phyloP scores from a whole-genome alignment of 768 basidiomycete species.

The Termitomyces sp. region DNA sequence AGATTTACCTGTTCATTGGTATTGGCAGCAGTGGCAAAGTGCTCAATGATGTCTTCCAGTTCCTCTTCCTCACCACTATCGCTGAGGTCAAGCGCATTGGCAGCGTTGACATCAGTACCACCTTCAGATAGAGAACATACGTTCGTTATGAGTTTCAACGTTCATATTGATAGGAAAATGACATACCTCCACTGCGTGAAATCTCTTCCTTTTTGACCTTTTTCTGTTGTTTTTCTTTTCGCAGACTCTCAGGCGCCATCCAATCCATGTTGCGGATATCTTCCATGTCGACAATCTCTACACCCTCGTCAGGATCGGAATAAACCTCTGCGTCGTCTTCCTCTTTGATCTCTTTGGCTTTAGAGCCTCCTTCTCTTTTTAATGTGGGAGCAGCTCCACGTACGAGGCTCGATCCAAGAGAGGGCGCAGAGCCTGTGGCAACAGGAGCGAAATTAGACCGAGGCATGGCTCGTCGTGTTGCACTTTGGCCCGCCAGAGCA shows the following conservation, averaged over 20 bases:
- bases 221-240: conserved; percentile 40
- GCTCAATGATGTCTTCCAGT: conserved; percentile 71
- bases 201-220: conserved; percentile 47
- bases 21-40: conserved; percentile 48
- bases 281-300: conserved; percentile 84
- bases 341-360: conserved; percentile 26
- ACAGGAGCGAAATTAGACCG: conserved; percentile 57
- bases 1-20: conserved; percentile 35
- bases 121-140: not conserved
- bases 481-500: conserved; percentile 53
- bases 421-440: conserved; percentile 32
- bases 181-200: conserved; percentile 25
- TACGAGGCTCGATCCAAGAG: conserved; percentile 48
- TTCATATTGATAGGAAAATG: not conserved
- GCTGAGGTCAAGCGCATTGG: conserved; percentile 65
- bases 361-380: conserved; percentile 36
- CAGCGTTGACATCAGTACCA: conserved; percentile 38
- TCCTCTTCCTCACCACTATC: conserved; percentile 80
- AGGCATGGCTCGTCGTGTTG: conserved; percentile 46
- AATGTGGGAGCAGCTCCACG: conserved; percentile 48
- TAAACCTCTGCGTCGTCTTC: conserved; percentile 66
- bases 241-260: conserved; percentile 81
- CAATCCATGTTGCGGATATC: conserved; percentile 77
- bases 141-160: not conserved
- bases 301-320: conserved; percentile 85